Evolutionary conservation across 1,139 yeast genomes (phyloP), one percentile per base, ranked within the genome.

Genomic region (Torulaspora globosa): DNA sequence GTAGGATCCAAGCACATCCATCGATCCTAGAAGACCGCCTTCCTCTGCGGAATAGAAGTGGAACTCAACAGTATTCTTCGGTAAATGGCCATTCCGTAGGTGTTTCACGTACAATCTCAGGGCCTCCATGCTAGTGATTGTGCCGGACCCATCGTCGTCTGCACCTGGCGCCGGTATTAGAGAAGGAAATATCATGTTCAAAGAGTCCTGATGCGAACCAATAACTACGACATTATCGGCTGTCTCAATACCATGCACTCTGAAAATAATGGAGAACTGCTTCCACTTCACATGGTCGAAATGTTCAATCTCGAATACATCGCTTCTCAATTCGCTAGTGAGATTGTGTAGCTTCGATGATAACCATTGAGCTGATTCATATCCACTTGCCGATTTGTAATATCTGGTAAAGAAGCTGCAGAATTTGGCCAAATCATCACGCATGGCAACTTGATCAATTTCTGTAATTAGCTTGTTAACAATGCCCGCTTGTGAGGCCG

Each of bases 1-100:
- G 26, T 72, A 68, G 11, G 45, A 37, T 15, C 77, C 68, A 65
- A 86, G 86, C 9, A 90, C 78, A 50, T 87, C 95, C 54, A 79
- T 76, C 3, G 96, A 87, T 0, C 98, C 98, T 46, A 87, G 72
- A 47, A 88, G 71, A 0, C 97, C 97, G 49, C 88, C 90, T 71
- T 90, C 98, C 70, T 90, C 97, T 2, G 96, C 97, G 34, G 95
- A 80, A 67, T 88, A 90, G 74, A 88, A 92, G 66, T 90, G 97
- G 71, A 92, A 89, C 64, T 90, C 96, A 24, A 90, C 68, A 0
- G 95, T 80, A 65, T 88, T 86, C 48, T 75, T 70, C 3, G 92
- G 90, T 47, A 67, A 60, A 37, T 51, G 46, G 9, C 53, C 56
- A 7, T 47, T 43, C 4, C 46, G 42, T 6, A 50, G 29, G 24